Evolutionary conservation across 2,329 filamentous ascomycete genomes (phyloP).

Genomic region (Aspergillus sp.): DNA sequence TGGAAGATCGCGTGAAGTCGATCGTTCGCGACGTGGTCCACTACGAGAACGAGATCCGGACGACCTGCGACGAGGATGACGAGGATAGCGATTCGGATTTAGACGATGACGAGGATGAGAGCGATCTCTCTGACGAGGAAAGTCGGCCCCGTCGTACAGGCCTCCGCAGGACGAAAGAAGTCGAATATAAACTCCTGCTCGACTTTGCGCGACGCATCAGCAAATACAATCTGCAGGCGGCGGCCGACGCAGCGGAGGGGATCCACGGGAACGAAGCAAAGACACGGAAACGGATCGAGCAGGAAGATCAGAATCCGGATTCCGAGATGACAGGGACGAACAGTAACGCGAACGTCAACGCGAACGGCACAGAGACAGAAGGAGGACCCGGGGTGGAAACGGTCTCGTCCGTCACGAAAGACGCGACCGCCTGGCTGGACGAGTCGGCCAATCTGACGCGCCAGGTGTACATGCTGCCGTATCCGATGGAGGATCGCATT

Average conservation of each 20-base stretch:
- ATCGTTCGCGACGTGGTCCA: conserved; percentile 42
- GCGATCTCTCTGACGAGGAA: background rate
- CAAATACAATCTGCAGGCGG: conserved; percentile 47
- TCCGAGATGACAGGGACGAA: conserved; percentile 36
- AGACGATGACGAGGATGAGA: conserved; percentile 13
- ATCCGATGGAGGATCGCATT: conserved; percentile 46
- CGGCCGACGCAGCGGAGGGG: conserved; percentile 37
- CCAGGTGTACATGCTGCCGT: conserved; percentile 43
- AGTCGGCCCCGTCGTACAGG: background rate
- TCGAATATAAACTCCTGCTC: conserved; percentile 45
- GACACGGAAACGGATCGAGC: conserved; percentile 17
- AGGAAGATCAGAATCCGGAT: conserved; percentile 26
- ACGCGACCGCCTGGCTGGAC: conserved; percentile 42
- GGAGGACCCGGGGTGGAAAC: conserved; percentile 25
- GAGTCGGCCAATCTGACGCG: conserved; percentile 42
- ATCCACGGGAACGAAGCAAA: background rate
- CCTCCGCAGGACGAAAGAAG: conserved; percentile 31
- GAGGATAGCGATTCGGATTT: conserved; percentile 29
- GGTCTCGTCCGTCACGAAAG: conserved; percentile 40
- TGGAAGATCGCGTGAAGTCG: conserved; percentile 43
- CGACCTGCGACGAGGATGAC: conserved; percentile 32
- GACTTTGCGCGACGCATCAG: conserved; percentile 48
- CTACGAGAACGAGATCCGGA: conserved; percentile 41
- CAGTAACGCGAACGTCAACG: conserved; percentile 6
- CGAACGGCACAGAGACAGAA: conserved; percentile 14